Evolutionary conservation across 331 rosid genomes (phyloP).

Genomic region (Cucumis variabilis): DNA sequence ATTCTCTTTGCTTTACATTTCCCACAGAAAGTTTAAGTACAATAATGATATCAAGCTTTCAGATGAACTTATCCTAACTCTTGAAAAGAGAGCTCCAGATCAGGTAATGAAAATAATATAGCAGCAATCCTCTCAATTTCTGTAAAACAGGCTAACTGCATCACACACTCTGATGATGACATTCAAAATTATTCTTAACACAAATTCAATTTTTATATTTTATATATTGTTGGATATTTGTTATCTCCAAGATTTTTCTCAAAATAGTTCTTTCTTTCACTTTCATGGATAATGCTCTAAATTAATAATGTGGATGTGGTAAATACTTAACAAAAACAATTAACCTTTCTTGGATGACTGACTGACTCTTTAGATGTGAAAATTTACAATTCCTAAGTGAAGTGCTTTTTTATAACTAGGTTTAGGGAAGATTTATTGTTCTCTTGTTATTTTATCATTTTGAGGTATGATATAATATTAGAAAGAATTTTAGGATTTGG

Average conservation of each 20-base stretch:
- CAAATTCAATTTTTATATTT: background rate
- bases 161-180: background rate
- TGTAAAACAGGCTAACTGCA: background rate
- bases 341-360: background rate
- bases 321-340: background rate
- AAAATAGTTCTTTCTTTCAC: too few relatives aligned
- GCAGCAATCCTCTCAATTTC: background rate
- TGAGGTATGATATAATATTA: background rate
- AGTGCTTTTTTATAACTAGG: background rate
- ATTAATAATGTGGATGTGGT: background rate
- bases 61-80: slow-evolving; percentile 75
- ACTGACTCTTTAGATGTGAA: background rate
- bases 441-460: background rate
- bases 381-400: background rate
- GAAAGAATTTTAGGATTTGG: background rate
- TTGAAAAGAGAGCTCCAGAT: slow-evolving; percentile 68
- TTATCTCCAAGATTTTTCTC: too few relatives aligned
- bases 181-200: background rate
- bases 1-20: too few relatives aligned
- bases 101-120: slow-evolving; percentile 55
- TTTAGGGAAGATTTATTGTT: background rate
- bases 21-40: slow-evolving; percentile 95
- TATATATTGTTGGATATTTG: too few relatives aligned
- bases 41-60: slow-evolving; percentile 89
- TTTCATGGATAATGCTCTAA: too few relatives aligned